Base-by-base conservation (phyloP, 768 basidiomycete genomes). In the Tylopilus sp. region DNA sequence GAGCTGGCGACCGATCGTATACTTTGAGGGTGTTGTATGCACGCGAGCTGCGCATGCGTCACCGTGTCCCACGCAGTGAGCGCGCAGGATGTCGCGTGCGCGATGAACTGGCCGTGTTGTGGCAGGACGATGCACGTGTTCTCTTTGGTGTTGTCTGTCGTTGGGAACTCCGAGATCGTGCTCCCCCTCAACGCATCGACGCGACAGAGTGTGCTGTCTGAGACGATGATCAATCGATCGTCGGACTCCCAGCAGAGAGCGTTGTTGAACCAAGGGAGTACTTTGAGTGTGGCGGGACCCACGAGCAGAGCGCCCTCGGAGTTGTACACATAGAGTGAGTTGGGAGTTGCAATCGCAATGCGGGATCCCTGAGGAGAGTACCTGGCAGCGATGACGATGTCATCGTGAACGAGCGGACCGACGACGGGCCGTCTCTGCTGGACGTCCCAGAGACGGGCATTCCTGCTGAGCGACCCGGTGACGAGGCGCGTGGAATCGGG, bases 101-200 rank as follows among this genome's bases (percentile, higher is more conserved):
- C 39, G 15, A 57, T 31, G 21, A 48, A 47, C 21, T 17, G 26
- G 3, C 46, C 40, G 13, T 56, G 50, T 7, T 30, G 36, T 0
- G 51, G 41, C 6, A 58, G 15, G 11, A 39, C 36, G 26, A 58
- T 41, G 38, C 41, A 52, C 4, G 44, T 49, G 6, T 41, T 46
- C 6, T 40, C 12, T n/a, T n/a, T n/a, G 42, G 30, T 44, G 31
- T 18, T 6, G 33, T 28, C 17, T 10, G 40, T 25, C n/a, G 40
- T 45, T 6, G 20, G 26, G 42, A 42, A 47, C 3, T 52, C 41
- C 17, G 44, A 21, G 26, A 50, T 15, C 9, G 15, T 2, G 10
- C 33, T 38, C 0, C 43, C 52, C 61, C 17, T 36, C 15, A n/a
- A n/a, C 17, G 17, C 17, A 36, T 36, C 35, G n/a, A 36, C n/a